These are phyloP conservation scores for Penicillium maclennaniae DNA, from an alignment of 495 filamentous ascomycete species.

Conservation along the genomic window DNA sequence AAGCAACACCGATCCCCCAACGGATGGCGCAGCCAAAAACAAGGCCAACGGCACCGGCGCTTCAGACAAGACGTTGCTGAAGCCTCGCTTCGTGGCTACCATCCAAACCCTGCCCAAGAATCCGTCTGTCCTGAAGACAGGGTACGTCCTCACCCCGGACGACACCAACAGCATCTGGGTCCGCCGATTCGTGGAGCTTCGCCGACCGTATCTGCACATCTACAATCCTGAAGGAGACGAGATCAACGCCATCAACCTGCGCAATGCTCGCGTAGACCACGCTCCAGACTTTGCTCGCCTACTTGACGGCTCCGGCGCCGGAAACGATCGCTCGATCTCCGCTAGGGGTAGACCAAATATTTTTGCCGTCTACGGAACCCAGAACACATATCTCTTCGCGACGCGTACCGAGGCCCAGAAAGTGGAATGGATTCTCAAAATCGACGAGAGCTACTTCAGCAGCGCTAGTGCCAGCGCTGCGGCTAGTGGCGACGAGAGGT, in stretches of 20 bases:
- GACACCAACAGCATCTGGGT: slow-evolving; percentile 73
- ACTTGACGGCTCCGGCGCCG: slow-evolving; percentile 48
- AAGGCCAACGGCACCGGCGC: slow-evolving; percentile 24
- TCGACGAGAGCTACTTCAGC: slow-evolving; percentile 60
- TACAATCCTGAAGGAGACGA: slow-evolving; percentile 85
- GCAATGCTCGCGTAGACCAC: slow-evolving; percentile 80
- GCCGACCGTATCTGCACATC: slow-evolving; percentile 87
- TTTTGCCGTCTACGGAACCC: slow-evolving; percentile 88
- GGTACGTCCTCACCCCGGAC: slow-evolving; percentile 76
- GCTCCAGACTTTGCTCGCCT: slow-evolving; percentile 81
- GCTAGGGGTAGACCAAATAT: slow-evolving; percentile 62
- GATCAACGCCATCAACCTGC: slow-evolving; percentile 79
- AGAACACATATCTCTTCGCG: slow-evolving; percentile 93
- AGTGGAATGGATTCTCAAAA: slow-evolving; percentile 87
- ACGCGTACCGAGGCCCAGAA: slow-evolving; percentile 83
- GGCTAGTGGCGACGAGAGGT: slow-evolving; percentile 22
- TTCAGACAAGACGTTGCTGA: slow-evolving; percentile 31
- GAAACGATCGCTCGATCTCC: slow-evolving; percentile 30
- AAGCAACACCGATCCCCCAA: slow-evolving; percentile 72
- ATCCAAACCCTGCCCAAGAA: slow-evolving; percentile 71
- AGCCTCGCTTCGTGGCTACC: slow-evolving; percentile 61
- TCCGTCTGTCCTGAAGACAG: slow-evolving; percentile 70
- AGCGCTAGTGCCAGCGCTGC: slow-evolving; percentile 29
- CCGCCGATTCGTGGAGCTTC: slow-evolving; percentile 87
- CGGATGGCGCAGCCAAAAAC: slow-evolving; percentile 55